Evolutionary conservation across 352 stramenopile species (phyloP), one percentile per base, ranked within the genome.

Genomic region (Phytophthora pini): DNA sequence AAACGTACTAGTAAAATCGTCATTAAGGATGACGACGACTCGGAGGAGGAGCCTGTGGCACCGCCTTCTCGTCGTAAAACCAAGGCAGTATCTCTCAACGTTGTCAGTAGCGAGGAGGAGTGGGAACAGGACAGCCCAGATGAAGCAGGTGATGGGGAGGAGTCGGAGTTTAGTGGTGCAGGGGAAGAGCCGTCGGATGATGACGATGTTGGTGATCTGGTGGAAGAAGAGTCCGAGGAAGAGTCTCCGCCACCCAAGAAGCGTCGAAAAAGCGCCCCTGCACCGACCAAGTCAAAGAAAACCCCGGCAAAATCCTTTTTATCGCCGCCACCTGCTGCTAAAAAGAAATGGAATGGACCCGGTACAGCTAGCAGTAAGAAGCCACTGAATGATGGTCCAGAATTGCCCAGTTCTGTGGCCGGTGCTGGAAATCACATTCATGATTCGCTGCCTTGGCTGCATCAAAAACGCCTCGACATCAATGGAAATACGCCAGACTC

Each of bases 381-480:
- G 39, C 58, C 80, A 15, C 38, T 61, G 29, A 49, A 34, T 34
- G 59, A 72, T 43, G 56, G 68, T 2, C 56, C 66, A 1, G 56
- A 44, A 11, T 45, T 74, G 13, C 61, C 72, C 1, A 82, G 34
- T 15, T 72, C 68, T 1, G 82, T 89, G 24, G 82, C 80, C 2
- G 80, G 87, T 45, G 62, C 82, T 58, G 84, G 83, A 10, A 87
- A 71, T 27, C 85, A 93, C 62, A 86, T 89, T 31, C 97, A 99
- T 71, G 94, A 99, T 71, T 90, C 90, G 17, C 76, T 98, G 5
- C 38, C 74, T 31, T 99, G 97, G 81, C 76, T 99, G 15, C 77
- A 91, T 53, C 72, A 87, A 12, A 83, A 89, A 26, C 92, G 93
- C 5, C 77, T 79, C n/a, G 98, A 99, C 70, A 84, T 83, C 7